Evolutionary conservation across 176 grass and related monocot species (phyloP).

Genomic region (Carex myosuroides): DNA sequence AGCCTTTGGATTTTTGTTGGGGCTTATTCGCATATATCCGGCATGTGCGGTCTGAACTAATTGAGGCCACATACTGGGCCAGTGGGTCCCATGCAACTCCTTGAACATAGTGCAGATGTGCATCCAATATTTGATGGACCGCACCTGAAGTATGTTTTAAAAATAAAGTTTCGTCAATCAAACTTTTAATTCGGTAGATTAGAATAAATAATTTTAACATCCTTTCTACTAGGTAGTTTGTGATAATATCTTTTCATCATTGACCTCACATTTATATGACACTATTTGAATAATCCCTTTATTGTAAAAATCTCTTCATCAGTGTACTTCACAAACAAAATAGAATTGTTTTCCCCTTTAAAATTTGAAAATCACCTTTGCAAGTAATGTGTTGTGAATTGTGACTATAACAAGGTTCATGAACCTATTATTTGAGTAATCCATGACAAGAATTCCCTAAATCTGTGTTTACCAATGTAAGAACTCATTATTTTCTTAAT

Average conservation of each 20-base stretch:
- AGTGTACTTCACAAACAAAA: background rate
- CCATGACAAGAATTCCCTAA: background rate
- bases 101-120: slow-evolving; percentile 98
- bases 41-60: slow-evolving; percentile 94
- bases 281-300: background rate
- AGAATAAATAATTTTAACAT: background rate
- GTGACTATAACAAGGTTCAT: background rate
- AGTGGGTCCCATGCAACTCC: slow-evolving; percentile 94
- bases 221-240: background rate
- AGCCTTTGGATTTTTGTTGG: slow-evolving; percentile 64
- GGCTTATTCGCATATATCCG: slow-evolving; percentile 87
- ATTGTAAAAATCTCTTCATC: background rate
- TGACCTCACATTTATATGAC: background rate
- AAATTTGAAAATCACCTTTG: background rate
- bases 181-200: background rate
- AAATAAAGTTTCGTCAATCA: background rate
- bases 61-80: slow-evolving; percentile 72
- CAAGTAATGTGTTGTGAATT: background rate
- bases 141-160: slow-evolving; percentile 34
- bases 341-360: background rate
- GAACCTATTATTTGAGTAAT: background rate
- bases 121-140: slow-evolving; percentile 77
- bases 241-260: background rate
- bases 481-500: background rate
- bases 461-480: background rate